These are phyloP conservation scores for Eucalyptus virginea DNA, from an alignment of 345 rosid species.

Conservation along the genomic window DNA sequence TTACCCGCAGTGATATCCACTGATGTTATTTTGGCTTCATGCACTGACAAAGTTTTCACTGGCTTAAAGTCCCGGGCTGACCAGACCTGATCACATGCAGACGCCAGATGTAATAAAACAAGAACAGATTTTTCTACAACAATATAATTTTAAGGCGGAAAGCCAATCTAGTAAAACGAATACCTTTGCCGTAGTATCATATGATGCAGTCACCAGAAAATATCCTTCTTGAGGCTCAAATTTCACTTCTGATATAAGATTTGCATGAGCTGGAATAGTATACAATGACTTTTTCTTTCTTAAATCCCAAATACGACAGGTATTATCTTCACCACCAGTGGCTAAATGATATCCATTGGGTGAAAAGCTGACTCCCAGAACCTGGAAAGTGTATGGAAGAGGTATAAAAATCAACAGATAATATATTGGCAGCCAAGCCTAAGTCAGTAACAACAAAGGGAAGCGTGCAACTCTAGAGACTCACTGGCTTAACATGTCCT, in stretches of 20 bases:
- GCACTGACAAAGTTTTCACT: conserved; percentile 64
- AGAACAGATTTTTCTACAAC: neutral
- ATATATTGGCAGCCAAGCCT: neutral
- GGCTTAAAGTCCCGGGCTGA: conserved; percentile 87
- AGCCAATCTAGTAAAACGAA: neutral
- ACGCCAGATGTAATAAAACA: neutral
- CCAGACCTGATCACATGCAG: conserved; percentile 56
- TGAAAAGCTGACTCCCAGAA: conserved; percentile 76
- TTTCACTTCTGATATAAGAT: conserved; percentile 84
- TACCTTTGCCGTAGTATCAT: conserved; percentile 92
- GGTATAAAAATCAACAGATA: neutral
- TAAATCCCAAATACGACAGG: conserved; percentile 93
- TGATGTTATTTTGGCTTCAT: conserved; percentile 75
- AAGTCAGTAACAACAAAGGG: neutral
- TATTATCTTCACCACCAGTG: conserved; percentile 92
- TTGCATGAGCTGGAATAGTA: conserved; percentile 85
- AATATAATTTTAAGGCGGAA: neutral
- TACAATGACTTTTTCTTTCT: conserved; percentile 81
- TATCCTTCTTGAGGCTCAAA: conserved; percentile 98
- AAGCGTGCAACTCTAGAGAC: neutral
- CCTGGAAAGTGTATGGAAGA: conserved; percentile 25
- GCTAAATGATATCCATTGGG: conserved; percentile 97
- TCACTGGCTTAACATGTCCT: conserved; percentile 93
- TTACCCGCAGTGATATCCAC: conserved; percentile 51
- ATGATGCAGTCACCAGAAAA: conserved; percentile 82